Evolutionary conservation across 805 yeast species (phyloP), one percentile per base, ranked within the genome.

Genomic region (Soucietia sequanensis): DNA sequence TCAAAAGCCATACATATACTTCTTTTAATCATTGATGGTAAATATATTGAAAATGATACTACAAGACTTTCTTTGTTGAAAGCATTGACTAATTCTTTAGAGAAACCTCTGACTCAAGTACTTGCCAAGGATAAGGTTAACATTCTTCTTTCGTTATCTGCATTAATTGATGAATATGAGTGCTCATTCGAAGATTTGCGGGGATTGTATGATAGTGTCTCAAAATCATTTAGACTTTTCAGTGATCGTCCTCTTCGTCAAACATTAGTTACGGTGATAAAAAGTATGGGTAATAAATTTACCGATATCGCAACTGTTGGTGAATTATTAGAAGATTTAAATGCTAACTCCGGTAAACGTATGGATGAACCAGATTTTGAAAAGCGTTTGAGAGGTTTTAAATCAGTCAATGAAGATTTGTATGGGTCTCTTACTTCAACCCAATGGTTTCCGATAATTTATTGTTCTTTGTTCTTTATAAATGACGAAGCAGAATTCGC

Each of bases 371-470:
- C 84, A 27, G 95, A 93, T 59, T 91, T 81, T 56, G 91, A 80
- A 39, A 74, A 75, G 35, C 72, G 95, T 41, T 63, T 91, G 30
- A 65, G 70, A 4, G 86, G 91, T 0, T 91, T 77, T 56, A 76
- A 78, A 35, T 52, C 50, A 12, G 68, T 91, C 33, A 84, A 79
- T 47, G 93, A 86, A 40, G 56, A 54, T 1, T 44, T 61, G 3
- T 85, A 72, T 50, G 8, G 33, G 5, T 39, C 51, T 0, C 59
- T 84, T 2, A 52, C 75, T 0, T 64, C 75, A 1, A 27, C 58
- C 3, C 87, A 87, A 47, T 93, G 98, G 98, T 44, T 76, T 7
- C 96, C 96, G 3, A 49, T 93, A 3, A 37, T 93, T 14, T 75
- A 82, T 54, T 76, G 80, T 35, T 69, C 80, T 38, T 66, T 93